A percentile compares a stretch with the other conserved stretches of the same genome.
These are phyloP conservation scores for Irpex sp. DNA, from an alignment of 1,284 basidiomycete genomes.

Conservation along the genomic window DNA sequence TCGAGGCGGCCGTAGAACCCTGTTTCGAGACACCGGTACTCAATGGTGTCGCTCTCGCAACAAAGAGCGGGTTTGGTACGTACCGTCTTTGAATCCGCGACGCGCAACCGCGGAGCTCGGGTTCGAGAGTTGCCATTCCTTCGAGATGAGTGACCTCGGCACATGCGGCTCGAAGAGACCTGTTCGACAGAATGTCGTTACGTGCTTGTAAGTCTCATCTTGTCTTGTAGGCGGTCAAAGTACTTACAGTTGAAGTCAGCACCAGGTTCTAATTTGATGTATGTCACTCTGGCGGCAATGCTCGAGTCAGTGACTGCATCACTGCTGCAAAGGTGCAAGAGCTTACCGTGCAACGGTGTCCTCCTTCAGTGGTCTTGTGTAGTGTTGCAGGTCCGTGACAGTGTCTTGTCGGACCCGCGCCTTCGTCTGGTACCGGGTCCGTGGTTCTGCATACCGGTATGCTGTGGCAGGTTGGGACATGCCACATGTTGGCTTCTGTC, in stretches of 20 bases:
- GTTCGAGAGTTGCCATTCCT: slow-evolving; percentile 53
- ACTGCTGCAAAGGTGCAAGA: background rate
- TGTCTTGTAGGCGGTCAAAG: background rate
- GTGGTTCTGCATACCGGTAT: slow-evolving; percentile 42
- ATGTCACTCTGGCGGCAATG: slow-evolving; percentile 37
- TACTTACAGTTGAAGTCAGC: slow-evolving; percentile 59
- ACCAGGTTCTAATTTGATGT: slow-evolving; percentile 45
- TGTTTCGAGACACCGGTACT: slow-evolving; percentile 20
- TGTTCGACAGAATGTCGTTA: slow-evolving; percentile 3
- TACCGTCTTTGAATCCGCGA: slow-evolving; percentile 45
- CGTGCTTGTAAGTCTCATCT: background rate
- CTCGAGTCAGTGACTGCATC: background rate
- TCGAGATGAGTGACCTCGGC: slow-evolving; percentile 22
- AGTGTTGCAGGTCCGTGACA: slow-evolving; percentile 46
- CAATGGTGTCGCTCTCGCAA: background rate
- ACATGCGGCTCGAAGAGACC: slow-evolving; percentile 28
- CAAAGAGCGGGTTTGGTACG: slow-evolving; percentile 6
- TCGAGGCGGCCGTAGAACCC: slow-evolving; percentile 62
- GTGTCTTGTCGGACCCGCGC: slow-evolving; percentile 35
- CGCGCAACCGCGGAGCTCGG: slow-evolving; percentile 53
- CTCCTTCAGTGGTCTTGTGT: slow-evolving; percentile 36
- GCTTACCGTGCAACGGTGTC: slow-evolving; percentile 38
- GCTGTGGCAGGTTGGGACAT: background rate
- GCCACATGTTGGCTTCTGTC: background rate
- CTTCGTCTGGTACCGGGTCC: slow-evolving; percentile 47